A percentile compares a stretch with the other conserved stretches of the same genome.
Evolutionary conservation across 73 alveolate species (phyloP).

Genomic region (Uronychia binucleata): DNA sequence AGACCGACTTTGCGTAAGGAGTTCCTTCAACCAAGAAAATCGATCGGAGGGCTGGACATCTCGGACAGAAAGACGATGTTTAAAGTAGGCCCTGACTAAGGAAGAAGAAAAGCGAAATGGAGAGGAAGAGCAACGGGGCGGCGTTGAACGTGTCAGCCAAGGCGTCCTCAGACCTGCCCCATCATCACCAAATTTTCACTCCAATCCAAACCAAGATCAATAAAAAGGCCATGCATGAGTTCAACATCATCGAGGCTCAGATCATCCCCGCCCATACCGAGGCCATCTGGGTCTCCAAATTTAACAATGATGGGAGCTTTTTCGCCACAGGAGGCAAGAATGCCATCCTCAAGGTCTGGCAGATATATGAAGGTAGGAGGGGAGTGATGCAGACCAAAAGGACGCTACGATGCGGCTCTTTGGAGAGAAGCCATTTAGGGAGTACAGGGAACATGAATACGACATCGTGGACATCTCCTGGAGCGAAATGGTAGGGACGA

Average conservation of each 20-base stretch:
- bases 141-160: too few species aligned
- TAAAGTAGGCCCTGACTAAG: too few species aligned
- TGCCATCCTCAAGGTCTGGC: conserved; percentile 85
- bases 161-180: neutral
- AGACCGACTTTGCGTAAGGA: neutral
- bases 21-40: neutral
- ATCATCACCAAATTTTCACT: neutral
- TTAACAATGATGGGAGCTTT: conserved; percentile 63
- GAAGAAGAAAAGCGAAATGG: too few species aligned
- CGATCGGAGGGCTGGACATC: neutral
- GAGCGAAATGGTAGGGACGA: conserved; percentile 28
- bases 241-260: conserved; percentile 31
- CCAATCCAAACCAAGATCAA: neutral
- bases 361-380: conserved; percentile 35
- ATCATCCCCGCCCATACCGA: conserved; percentile 82
- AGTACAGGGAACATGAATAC: conserved; percentile 73
- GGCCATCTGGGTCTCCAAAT: conserved; percentile 77
- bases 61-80: neutral
- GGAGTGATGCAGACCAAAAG: neutral
- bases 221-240: neutral
- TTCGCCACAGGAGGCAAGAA: conserved; percentile 90
- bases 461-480: conserved; percentile 80
- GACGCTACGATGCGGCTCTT: conserved; percentile 25
- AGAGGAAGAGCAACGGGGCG: neutral
- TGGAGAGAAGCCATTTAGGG: conserved; percentile 61